Percentiles rank a stretch among this genome's conserved stretches.
Conservation (phyloP, 257 asterid species). For the Thymus mandschuricus region DNA sequence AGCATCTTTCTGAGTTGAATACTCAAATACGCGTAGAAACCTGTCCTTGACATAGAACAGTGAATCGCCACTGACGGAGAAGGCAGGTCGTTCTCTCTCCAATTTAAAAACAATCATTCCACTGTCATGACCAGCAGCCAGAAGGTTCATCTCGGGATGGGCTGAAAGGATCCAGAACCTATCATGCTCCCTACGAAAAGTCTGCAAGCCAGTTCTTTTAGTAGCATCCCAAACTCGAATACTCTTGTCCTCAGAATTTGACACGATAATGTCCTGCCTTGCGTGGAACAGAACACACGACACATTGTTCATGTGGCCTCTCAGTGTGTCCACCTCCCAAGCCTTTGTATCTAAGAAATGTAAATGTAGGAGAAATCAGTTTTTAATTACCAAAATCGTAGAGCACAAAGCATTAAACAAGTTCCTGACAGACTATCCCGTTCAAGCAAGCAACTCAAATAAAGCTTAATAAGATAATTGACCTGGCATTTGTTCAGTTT, state of each 20-base stretch:
- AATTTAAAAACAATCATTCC: slow-evolving; percentile 95
- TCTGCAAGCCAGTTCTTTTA: slow-evolving; percentile 92
- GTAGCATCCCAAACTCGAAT: slow-evolving; percentile 99
- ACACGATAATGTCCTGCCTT: slow-evolving; percentile 88
- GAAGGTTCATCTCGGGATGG: slow-evolving; percentile 98
- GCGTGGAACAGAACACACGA: slow-evolving; percentile 90
- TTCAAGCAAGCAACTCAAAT: slow-evolving; percentile 14
- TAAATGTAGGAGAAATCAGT: slow-evolving; percentile 8
- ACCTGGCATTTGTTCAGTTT: background rate
- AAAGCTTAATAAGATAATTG: slow-evolving; percentile 21
- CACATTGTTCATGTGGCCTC: slow-evolving; percentile 98
- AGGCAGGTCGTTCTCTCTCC: slow-evolving; percentile 98
- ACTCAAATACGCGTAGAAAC: slow-evolving; percentile 79
- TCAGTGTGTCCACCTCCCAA: slow-evolving; percentile 98
- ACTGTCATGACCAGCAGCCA: slow-evolving; percentile 99
- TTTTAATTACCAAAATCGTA: slow-evolving; percentile 24
- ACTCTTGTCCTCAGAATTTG: slow-evolving; percentile 98
- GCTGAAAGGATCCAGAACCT: slow-evolving; percentile 95
- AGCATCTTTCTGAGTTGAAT: slow-evolving; percentile 82
- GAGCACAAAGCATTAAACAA: slow-evolving; percentile 13
- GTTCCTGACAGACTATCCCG: background rate
- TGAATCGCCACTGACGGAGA: slow-evolving; percentile 75
- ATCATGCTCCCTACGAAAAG: slow-evolving; percentile 94
- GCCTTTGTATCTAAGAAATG: slow-evolving; percentile 81
- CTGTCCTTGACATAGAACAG: slow-evolving; percentile 85